Evolutionary conservation across 2,329 filamentous ascomycete genomes (phyloP).

Genomic region (Zymoseptoria brevis): DNA sequence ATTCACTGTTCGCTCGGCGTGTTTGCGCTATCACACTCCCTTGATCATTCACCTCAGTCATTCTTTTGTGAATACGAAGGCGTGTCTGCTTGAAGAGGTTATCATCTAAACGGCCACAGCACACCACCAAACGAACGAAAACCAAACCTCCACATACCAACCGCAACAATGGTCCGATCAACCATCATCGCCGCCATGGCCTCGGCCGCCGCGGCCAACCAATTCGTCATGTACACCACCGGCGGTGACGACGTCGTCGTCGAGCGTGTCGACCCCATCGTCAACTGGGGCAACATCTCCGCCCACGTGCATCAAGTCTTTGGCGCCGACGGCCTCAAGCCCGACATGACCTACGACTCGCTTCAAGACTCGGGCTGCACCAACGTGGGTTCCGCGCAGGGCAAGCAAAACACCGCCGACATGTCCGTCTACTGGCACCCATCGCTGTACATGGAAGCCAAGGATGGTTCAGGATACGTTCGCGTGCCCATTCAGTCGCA

Average conservation of each 20-base stretch:
- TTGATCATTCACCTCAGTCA: not conserved
- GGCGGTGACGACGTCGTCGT: conserved; percentile 34
- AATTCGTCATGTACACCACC: conserved; percentile 24
- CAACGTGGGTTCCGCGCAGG: conserved; percentile 19
- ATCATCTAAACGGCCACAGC: not conserved
- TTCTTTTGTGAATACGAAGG: not conserved
- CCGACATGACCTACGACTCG: conserved; percentile 53
- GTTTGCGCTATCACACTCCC: not conserved
- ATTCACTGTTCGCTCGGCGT: not conserved
- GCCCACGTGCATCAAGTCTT: conserved; percentile 62
- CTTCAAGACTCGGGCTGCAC: conserved; percentile 51
- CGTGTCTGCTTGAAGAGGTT: not conserved
- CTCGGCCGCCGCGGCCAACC: conserved; percentile 12
- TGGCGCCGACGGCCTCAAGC: conserved; percentile 59
- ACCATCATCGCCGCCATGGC: conserved; percentile 8
- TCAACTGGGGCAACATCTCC: conserved; percentile 50
- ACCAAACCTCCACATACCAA: not conserved
- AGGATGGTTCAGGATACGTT: conserved; percentile 52
- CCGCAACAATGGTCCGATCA: conserved; percentile 1
- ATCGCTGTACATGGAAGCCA: conserved; percentile 57
- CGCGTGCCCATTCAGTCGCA: conserved; percentile 56
- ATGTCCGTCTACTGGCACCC: conserved; percentile 73
- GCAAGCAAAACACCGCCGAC: conserved; percentile 46
- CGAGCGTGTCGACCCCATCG: conserved; percentile 59
- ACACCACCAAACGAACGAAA: not conserved